Evolutionary conservation across 331 rosid species (phyloP).

Genomic region (Pyracantha coccinea): DNA sequence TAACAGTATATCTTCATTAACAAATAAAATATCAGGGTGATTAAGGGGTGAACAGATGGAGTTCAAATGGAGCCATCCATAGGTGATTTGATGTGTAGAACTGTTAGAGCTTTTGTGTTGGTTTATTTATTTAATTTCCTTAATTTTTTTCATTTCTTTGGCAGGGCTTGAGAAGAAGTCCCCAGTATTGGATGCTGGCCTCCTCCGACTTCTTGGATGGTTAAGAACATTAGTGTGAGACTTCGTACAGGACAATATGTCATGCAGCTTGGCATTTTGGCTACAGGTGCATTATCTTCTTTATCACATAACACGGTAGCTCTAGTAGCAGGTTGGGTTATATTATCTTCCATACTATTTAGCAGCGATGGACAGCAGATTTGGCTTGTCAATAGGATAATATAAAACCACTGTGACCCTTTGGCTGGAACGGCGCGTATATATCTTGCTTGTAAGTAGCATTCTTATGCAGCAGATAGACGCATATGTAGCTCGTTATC

Average conservation of each 20-base stretch:
- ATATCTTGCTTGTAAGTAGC: neutral
- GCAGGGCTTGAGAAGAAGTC: slow-evolving; percentile 90
- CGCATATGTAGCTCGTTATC: neutral
- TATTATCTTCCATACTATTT: neutral
- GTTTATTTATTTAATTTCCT: neutral
- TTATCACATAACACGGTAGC: neutral
- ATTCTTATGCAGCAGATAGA: neutral
- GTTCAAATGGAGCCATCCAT: neutral
- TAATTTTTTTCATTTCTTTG: neutral
- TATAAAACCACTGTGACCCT: no score
- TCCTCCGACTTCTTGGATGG: slow-evolving; percentile 74
- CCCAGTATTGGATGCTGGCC: slow-evolving; percentile 62
- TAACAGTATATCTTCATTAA: neutral
- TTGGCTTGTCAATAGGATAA: neutral
- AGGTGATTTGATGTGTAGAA: neutral
- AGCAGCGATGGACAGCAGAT: neutral
- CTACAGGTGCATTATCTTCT: neutral
- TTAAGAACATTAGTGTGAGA: slow-evolving; percentile 73
- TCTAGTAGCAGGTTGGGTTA: no score
- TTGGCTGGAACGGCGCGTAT: neutral
- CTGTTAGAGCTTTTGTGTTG: neutral
- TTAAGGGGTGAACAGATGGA: neutral
- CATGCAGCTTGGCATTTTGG: slow-evolving; percentile 16
- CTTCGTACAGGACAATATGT: slow-evolving; percentile 27
- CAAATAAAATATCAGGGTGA: no score